Percentiles rank a stretch among this genome's conserved stretches.
These are phyloP conservation scores for Penicillium sp. DNA, from an alignment of 2,329 filamentous ascomycete genomes.

Conservation along the genomic window DNA sequence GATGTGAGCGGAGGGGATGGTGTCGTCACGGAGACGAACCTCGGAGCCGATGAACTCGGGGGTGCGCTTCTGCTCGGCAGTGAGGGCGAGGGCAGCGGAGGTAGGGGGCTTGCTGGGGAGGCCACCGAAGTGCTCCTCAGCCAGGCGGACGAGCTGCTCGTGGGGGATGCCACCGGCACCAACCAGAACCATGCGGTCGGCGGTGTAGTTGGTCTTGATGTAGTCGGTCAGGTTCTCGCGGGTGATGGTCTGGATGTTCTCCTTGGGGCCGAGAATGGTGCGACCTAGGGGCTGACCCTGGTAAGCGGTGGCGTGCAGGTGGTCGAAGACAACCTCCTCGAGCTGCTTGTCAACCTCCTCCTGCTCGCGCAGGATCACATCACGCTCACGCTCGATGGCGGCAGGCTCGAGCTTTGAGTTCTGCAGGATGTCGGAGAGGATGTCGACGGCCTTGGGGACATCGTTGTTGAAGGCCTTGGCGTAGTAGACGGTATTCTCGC, in stretches of 20 bases:
- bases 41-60: constrained; percentile 97
- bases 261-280: constrained; percentile 94
- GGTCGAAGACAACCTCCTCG: constrained; percentile 99
- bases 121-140: constrained; percentile 89
- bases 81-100: constrained; percentile 69
- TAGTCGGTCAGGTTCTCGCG: constrained; percentile 89
- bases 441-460: constrained; percentile 94
- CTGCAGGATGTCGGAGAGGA: constrained; percentile 97
- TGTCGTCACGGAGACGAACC: constrained; percentile 93
- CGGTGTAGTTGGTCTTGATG: constrained; percentile 99
- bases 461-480: constrained; percentile 99
- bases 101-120: constrained; percentile 76
- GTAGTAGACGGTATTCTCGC: constrained; percentile 99
- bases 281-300: constrained; percentile 94
- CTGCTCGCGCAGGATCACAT: constrained; percentile 97
- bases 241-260: constrained; percentile 97
- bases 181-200: constrained; percentile 98
- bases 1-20: constrained; percentile 93
- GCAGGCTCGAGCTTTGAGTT: constrained; percentile 95
- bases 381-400: constrained; percentile 95
- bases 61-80: constrained; percentile 77
- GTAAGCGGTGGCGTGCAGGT: constrained; percentile 97
- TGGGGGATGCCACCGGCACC: constrained; percentile 93
- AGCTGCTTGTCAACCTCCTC: constrained; percentile 99
- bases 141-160: constrained; percentile 89